phyloP scores from a whole-genome alignment of 306 rosid genomes.

The Sicyos baderoa region DNA sequence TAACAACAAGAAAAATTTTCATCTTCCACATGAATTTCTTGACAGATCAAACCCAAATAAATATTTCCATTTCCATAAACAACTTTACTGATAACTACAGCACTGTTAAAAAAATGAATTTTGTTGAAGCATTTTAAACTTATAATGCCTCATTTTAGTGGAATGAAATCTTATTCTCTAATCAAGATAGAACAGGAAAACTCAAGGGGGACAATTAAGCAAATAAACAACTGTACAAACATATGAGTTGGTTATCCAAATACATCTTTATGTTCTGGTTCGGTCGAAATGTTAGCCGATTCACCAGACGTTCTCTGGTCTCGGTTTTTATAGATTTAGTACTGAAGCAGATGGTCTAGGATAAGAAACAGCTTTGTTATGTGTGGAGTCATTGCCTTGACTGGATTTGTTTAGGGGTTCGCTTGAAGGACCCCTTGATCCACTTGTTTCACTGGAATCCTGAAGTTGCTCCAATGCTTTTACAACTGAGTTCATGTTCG shows the following conservation, averaged over 20 bases:
- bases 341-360: slow-evolving; percentile 31
- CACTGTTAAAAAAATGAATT: not conserved
- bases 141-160: not conserved
- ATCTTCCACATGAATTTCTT: no score
- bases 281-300: not conserved
- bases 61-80: not conserved
- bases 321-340: slow-evolving; percentile 24
- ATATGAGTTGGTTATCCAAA: not conserved
- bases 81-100: not conserved
- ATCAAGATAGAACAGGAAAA: not conserved
- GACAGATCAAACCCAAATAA: not conserved
- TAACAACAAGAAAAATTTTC: no score
- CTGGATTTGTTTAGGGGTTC: slow-evolving; percentile 23
- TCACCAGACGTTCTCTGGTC: not conserved
- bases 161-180: slow-evolving; percentile 10
- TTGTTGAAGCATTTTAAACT: not conserved
- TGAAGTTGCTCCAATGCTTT: slow-evolving; percentile 58
- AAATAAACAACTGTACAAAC: not conserved
- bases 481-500: slow-evolving; percentile 71
- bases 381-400: slow-evolving; percentile 16
- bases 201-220: not conserved
- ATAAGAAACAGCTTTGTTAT: slow-evolving; percentile 21
- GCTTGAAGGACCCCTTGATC: slow-evolving; percentile 24
- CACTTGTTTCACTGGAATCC: slow-evolving; percentile 27
- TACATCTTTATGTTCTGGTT: slow-evolving; percentile 5